Evolutionary conservation across 768 basidiomycete species (phyloP).

Genomic region (Serendipita sp.): DNA sequence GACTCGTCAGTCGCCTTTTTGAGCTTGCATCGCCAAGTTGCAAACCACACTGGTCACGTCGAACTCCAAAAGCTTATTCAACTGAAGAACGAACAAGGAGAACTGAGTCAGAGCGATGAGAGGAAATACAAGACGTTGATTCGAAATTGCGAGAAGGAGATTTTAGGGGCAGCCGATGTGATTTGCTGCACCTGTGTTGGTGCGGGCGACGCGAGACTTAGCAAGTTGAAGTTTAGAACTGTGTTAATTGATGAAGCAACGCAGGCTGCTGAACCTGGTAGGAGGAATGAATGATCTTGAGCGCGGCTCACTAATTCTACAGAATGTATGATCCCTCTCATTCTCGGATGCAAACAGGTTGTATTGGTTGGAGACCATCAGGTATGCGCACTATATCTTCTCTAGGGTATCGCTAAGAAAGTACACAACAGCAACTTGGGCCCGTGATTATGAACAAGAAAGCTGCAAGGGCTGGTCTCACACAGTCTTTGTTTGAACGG

Average conservation of each 20-base stretch:
- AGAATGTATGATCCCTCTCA: slow-evolving; percentile 99
- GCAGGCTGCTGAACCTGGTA: slow-evolving; percentile 93
- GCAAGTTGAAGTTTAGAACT: slow-evolving; percentile 95
- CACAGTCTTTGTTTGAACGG: slow-evolving; percentile 95
- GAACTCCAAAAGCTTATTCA: slow-evolving; percentile 97
- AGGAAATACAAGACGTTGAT: slow-evolving; percentile 95
- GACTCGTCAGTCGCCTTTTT: slow-evolving; percentile 92
- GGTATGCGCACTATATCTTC: slow-evolving; percentile 13
- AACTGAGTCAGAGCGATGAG: slow-evolving; percentile 91
- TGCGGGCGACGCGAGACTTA: slow-evolving; percentile 88
- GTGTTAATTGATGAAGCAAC: slow-evolving; percentile 98
- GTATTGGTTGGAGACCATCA: slow-evolving; percentile 95
- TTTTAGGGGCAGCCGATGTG: slow-evolving; percentile 84
- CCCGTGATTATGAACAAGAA: slow-evolving; percentile 99
- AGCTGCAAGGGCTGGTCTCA: slow-evolving; percentile 94
- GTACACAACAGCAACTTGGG: slow-evolving; percentile 58
- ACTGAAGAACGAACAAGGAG: slow-evolving; percentile 94
- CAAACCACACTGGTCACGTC: slow-evolving; percentile 88
- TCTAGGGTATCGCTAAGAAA: slow-evolving; percentile 9
- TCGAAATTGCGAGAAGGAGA: slow-evolving; percentile 94
- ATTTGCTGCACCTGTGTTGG: slow-evolving; percentile 99
- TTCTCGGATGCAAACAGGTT: slow-evolving; percentile 95
- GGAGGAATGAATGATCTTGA: slow-evolving; percentile 12
- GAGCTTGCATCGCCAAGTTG: slow-evolving; percentile 93
- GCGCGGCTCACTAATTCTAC: slow-evolving; percentile 6